Evolutionary conservation across 1,284 basidiomycete species (phyloP).

Genomic region (Cutaneotrichosporon cutaneum): DNA sequence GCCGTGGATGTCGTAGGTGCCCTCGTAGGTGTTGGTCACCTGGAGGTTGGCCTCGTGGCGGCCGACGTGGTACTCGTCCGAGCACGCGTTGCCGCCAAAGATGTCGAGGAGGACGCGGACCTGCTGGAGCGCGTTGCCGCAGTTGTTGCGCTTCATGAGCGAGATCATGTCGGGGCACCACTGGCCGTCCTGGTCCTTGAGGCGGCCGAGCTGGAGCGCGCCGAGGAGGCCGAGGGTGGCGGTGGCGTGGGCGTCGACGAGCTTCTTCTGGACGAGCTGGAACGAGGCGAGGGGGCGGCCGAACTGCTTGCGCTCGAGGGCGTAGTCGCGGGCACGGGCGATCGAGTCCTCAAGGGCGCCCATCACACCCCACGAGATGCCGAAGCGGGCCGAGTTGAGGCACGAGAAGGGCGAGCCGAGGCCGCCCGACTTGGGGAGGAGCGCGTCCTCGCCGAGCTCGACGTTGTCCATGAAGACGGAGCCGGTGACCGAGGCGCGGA

Average conservation of each 20-base stretch:
- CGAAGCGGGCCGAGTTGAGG: constrained; percentile 84
- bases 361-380: constrained; percentile 92
- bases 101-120: constrained; percentile 77
- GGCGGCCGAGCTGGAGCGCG: constrained; percentile 73
- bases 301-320: constrained; percentile 87
- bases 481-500: constrained; percentile 86
- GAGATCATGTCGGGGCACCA: constrained; percentile 91
- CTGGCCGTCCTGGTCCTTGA: constrained; percentile 73
- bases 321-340: constrained; percentile 73
- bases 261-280: constrained; percentile 95
- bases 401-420: constrained; percentile 84
- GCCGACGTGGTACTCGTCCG: constrained; percentile 86
- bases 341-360: constrained; percentile 93
- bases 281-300: constrained; percentile 84
- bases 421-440: constrained; percentile 73
- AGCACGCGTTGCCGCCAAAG: constrained; percentile 83
- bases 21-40: constrained; percentile 89
- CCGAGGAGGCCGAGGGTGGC: constrained; percentile 78
- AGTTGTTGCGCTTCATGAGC: constrained; percentile 93
- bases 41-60: constrained; percentile 88
- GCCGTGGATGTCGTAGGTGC: constrained; percentile 72
- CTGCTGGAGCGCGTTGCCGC: constrained; percentile 84
- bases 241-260: constrained; percentile 88
- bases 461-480: constrained; percentile 92
- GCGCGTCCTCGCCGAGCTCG: constrained; percentile 64